phyloP scores from a whole-genome alignment of 192 early-diverging fungal species.

The Coemansia sp. region DNA sequence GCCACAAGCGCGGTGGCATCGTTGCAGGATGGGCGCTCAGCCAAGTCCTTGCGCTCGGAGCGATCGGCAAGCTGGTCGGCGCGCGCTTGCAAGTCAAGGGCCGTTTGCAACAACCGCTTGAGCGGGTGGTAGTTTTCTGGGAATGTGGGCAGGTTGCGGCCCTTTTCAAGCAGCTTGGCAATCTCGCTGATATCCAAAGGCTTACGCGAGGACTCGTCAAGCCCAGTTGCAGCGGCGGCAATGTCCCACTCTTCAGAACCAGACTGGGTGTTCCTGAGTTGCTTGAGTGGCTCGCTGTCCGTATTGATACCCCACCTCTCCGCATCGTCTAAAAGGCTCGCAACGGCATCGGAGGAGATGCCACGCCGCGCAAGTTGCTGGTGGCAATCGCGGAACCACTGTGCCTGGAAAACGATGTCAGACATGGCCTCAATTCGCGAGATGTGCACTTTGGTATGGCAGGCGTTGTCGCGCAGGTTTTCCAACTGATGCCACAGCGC shows the following conservation, averaged over 20 bases:
- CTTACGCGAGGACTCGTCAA: neutral
- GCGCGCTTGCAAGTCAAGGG: constrained; percentile 34
- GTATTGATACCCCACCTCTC: neutral
- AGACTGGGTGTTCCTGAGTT: neutral
- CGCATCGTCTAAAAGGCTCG: constrained; percentile 11
- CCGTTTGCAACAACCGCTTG: constrained; percentile 21
- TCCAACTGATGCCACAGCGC: neutral
- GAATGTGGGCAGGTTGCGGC: constrained; percentile 25
- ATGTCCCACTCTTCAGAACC: constrained; percentile 14
- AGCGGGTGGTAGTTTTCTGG: constrained; percentile 22
- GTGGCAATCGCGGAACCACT: constrained; percentile 14
- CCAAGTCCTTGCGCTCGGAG: constrained; percentile 19
- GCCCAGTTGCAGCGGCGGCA: constrained; percentile 9
- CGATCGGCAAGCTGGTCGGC: constrained; percentile 20
- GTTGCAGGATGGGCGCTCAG: constrained; percentile 27
- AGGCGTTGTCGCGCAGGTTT: neutral
- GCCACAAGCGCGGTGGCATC: constrained; percentile 14
- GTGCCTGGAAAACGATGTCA: neutral
- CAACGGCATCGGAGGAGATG: neutral
- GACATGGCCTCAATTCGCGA: neutral
- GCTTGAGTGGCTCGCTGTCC: constrained; percentile 2
- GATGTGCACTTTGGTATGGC: neutral
- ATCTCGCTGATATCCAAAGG: constrained; percentile 17
- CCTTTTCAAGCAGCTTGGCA: constrained; percentile 39
- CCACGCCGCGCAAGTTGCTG: constrained; percentile 2